phyloP scores from a whole-genome alignment of 129 eudicot genomes.

The Tanacetum coccineum region DNA sequence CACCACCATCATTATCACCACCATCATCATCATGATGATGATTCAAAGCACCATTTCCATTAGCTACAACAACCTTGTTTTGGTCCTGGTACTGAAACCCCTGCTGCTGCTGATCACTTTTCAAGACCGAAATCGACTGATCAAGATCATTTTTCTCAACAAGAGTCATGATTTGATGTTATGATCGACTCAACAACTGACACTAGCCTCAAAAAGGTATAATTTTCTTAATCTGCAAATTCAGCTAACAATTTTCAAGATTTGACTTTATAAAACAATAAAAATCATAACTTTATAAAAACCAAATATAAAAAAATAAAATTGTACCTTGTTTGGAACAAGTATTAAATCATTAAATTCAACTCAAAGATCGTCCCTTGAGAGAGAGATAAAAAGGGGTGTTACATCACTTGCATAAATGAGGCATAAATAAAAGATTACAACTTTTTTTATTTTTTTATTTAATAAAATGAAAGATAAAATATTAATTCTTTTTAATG shows the following conservation, averaged over 20 bases:
- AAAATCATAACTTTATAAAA: constrained; percentile 22
- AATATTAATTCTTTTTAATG: not conserved
- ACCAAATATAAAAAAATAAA: not conserved
- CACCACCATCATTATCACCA: constrained; percentile 32
- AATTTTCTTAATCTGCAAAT: not conserved
- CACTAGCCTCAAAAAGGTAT: constrained; percentile 12
- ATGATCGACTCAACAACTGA: constrained; percentile 29
- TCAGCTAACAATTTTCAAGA: constrained; percentile 14
- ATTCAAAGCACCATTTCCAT: constrained; percentile 24
- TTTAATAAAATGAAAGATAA: not conserved
- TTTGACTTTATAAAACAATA: constrained; percentile 21
- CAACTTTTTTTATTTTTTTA: constrained; percentile 2
- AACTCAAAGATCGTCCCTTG: constrained; percentile 19
- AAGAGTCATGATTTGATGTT: constrained; percentile 54
- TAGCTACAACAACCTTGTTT: not conserved
- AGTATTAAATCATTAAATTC: constrained; percentile 28
- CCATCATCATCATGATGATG: constrained; percentile 28
- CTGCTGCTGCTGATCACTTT: too few species aligned
- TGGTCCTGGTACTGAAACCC: too few species aligned
- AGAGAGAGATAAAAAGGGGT: constrained; percentile 14
- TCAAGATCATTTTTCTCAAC: constrained; percentile 47
- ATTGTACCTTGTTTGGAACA: constrained; percentile 13
- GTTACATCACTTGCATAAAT: constrained; percentile 16
- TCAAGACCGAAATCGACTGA: constrained; percentile 37
- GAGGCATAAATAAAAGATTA: constrained; percentile 20